Conservation (phyloP, 1,284 basidiomycete species). For the Irpex rosettiformis region DNA sequence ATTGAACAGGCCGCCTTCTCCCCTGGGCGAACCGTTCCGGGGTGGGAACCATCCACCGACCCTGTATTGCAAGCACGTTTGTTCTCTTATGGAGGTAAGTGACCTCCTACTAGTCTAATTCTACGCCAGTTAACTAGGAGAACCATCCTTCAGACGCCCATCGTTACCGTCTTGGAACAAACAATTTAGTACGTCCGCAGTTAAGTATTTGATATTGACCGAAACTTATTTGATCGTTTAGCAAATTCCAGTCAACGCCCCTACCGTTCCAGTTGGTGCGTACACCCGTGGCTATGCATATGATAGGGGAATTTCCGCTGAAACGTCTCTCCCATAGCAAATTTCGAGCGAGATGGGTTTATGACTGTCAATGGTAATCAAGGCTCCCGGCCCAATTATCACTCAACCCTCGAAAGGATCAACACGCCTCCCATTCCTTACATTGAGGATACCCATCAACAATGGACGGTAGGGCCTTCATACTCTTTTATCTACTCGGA, state of each 20-base stretch:
- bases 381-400: constrained; percentile 28
- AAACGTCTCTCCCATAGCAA: constrained; percentile 23
- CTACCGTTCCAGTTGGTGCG: constrained; percentile 23
- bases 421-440: constrained; percentile 33
- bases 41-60: constrained; percentile 40
- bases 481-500: background rate
- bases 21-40: constrained; percentile 68
- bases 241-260: constrained; percentile 30
- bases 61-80: constrained; percentile 42
- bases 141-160: constrained; percentile 27
- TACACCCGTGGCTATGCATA: background rate
- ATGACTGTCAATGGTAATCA: constrained; percentile 30
- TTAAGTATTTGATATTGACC: background rate
- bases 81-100: constrained; percentile 27
- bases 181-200: constrained; percentile 26
- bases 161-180: constrained; percentile 37
- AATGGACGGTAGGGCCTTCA: constrained; percentile 28
- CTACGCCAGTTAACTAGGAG: background rate
- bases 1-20: constrained; percentile 85
- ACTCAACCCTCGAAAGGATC: constrained; percentile 25
- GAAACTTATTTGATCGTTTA: constrained; percentile 1
- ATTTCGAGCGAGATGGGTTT: constrained; percentile 36
- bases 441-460: constrained; percentile 32
- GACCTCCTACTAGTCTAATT: background rate
- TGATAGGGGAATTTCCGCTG: background rate